Conservation (phyloP, 2,329 filamentous ascomycete genomes). For the Xylaria arbuscula region DNA sequence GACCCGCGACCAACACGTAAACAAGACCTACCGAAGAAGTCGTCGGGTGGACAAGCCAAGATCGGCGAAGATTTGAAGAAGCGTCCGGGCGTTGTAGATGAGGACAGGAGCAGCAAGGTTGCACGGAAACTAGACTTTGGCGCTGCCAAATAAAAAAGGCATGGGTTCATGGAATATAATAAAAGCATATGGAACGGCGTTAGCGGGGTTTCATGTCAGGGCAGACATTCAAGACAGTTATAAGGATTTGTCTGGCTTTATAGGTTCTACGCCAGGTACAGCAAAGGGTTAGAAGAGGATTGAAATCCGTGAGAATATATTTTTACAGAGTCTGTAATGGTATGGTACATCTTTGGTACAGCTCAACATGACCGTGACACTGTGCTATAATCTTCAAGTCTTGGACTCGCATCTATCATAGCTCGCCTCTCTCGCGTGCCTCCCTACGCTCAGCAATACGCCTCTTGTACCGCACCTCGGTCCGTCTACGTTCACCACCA, state of each 20-base stretch:
- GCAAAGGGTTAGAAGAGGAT: background rate
- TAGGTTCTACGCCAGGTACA: background rate
- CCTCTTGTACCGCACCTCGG: slow-evolving; percentile 88
- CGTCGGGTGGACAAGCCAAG: slow-evolving; percentile 75
- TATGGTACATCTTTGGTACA: slow-evolving; percentile 46
- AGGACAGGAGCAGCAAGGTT: slow-evolving; percentile 76
- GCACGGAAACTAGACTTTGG: slow-evolving; percentile 86
- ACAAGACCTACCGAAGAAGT: slow-evolving; percentile 82
- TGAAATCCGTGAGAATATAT: slow-evolving; percentile 13
- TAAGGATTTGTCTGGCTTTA: background rate
- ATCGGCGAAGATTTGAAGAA: slow-evolving; percentile 86
- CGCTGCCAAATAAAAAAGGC: slow-evolving; percentile 52
- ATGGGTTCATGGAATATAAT: slow-evolving; percentile 7
- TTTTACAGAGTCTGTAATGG: slow-evolving; percentile 33
- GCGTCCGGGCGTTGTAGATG: slow-evolving; percentile 76
- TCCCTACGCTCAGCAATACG: slow-evolving; percentile 82
- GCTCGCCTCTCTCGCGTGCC: slow-evolving; percentile 54
- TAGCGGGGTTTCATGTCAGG: slow-evolving; percentile 31
- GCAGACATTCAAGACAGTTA: slow-evolving; percentile 2
- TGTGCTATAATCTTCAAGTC: background rate
- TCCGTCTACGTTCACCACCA: slow-evolving; percentile 90
- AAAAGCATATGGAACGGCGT: slow-evolving; percentile 39
- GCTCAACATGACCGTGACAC: background rate
- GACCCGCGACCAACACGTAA: slow-evolving; percentile 86
- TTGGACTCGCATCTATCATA: slow-evolving; percentile 22